Base-by-base conservation (phyloP, 2,329 filamentous ascomycete species). In the Bipolaris zeicola region DNA sequence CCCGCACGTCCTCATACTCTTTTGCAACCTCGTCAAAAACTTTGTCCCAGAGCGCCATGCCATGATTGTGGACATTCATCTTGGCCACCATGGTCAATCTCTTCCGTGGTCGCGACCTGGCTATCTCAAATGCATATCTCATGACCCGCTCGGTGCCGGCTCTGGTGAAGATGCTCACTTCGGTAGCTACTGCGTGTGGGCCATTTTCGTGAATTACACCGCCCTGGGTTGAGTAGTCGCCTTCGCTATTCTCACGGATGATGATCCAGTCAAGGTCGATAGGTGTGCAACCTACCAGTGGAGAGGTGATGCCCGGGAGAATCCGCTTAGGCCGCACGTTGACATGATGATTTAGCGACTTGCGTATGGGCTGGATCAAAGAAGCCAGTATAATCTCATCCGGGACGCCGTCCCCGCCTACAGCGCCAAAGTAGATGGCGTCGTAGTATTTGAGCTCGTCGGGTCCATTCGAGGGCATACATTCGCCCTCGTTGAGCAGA, bases 1-100 rank as follows among this genome's bases (percentile, higher is more conserved):
- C 3, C 2, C 8, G 26, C 26, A 28, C 26, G 7, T 28, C 26
- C 26, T 28, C 26, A 28, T 10, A 28, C 26, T 28, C 8, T 28
- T 28, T 28, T 28, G 26, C 26, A 2, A 81, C 74, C 42, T 80
- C 75, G 53, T 77, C 75, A 58, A 80, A 81, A 28, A 81, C 72
- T 55, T 75, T 76, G 56, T 81, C 79, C 79, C 79, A 81, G 20
- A 81, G 65, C 36, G 81, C 79, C 79, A 81, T 81, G 10, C 28
- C 28, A 5, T 31, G 10, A 5, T 31, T 31, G 28, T 13, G 10
- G 10, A 13, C 4, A 31, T 31, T 31, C 3, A 11, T 31, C 28
- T 31, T 31, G 10, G 28, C 11, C 10, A 31, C 10, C 28, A 11
- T 5, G 28, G 10, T 31, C 28, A 31, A 31, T 31, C 10, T 31